Percentiles rank a stretch among this genome's conserved stretches.
Conservation (phyloP, 352 stramenopile genomes). For the Pythium aquatile region DNA sequence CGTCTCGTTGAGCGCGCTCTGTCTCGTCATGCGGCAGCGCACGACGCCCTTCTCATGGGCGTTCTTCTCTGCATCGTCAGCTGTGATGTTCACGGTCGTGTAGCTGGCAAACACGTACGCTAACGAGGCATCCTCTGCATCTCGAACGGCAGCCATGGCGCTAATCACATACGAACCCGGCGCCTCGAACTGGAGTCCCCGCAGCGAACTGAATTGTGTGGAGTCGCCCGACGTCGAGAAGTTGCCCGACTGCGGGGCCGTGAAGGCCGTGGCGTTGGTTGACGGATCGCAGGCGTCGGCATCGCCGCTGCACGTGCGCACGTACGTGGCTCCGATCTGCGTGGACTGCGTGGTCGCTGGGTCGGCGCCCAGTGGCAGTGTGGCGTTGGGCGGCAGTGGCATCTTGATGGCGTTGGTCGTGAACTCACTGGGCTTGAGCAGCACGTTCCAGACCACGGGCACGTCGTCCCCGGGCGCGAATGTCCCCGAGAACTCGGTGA, state of each 20-base stretch:
- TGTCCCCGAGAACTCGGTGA: constrained; percentile 32
- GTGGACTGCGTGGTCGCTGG: neutral
- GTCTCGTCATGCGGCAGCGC: constrained; percentile 46
- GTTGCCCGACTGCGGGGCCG: constrained; percentile 37
- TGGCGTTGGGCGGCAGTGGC: constrained; percentile 34
- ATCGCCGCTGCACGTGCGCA: constrained; percentile 36
- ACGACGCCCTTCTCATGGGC: constrained; percentile 21
- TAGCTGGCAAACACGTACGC: constrained; percentile 57
- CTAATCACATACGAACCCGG: constrained; percentile 44
- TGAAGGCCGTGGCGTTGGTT: constrained; percentile 20
- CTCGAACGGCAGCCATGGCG: constrained; percentile 43
- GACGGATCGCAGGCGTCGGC: constrained; percentile 38
- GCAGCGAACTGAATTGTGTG: constrained; percentile 41
- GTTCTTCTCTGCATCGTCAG: neutral
- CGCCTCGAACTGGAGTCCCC: constrained; percentile 33
- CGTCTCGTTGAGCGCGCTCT: constrained; percentile 34
- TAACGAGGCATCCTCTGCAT: constrained; percentile 32
- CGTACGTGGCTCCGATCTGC: constrained; percentile 49
- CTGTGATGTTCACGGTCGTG: constrained; percentile 37
- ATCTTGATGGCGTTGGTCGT: constrained; percentile 48
- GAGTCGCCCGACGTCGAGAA: constrained; percentile 35
- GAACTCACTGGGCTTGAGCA: constrained; percentile 22
- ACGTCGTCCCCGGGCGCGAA: constrained; percentile 43
- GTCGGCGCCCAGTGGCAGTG: constrained; percentile 17
- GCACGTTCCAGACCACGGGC: constrained; percentile 43